Conservation (phyloP, 257 asterid species). For the Henckelia pumila region DNA sequence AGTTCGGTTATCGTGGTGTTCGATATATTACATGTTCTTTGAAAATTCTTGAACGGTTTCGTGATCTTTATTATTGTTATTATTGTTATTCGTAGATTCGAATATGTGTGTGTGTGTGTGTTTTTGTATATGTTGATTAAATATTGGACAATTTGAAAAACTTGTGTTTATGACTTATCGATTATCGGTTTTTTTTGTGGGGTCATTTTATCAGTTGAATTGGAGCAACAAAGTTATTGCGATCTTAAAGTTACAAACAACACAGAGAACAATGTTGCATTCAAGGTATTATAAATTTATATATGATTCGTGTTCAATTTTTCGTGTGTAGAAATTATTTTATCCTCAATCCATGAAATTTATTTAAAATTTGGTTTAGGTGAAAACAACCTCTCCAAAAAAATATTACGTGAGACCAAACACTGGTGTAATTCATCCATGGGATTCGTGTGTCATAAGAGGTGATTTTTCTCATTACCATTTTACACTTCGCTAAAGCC, state of each 20-base stretch:
- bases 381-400: slow-evolving; percentile 87
- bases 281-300: slow-evolving; percentile 60
- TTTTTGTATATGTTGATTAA: no score
- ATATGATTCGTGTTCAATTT: not conserved
- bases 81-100: not conserved
- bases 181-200: not conserved
- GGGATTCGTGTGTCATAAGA: slow-evolving; percentile 72
- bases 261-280: slow-evolving; percentile 73
- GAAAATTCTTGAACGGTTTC: not conserved
- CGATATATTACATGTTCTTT: no score
- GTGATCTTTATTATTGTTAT: not conserved
- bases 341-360: not conserved
- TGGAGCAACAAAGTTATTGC: slow-evolving; percentile 77
- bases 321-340: not conserved
- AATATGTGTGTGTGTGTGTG: not conserved
- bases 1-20: no score
- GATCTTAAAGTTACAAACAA: slow-evolving; percentile 75
- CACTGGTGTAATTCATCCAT: slow-evolving; percentile 66
- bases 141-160: no score
- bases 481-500: no score
- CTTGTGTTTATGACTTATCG: not conserved
- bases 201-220: slow-evolving; percentile 58
- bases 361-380: slow-evolving; percentile 35
- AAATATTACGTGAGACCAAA: slow-evolving; percentile 87
- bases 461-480: slow-evolving; percentile 35